A percentile compares a stretch with the other conserved stretches of the same genome.
Conservation (phyloP, 345 rosid genomes). For the Geranium brycei region DNA sequence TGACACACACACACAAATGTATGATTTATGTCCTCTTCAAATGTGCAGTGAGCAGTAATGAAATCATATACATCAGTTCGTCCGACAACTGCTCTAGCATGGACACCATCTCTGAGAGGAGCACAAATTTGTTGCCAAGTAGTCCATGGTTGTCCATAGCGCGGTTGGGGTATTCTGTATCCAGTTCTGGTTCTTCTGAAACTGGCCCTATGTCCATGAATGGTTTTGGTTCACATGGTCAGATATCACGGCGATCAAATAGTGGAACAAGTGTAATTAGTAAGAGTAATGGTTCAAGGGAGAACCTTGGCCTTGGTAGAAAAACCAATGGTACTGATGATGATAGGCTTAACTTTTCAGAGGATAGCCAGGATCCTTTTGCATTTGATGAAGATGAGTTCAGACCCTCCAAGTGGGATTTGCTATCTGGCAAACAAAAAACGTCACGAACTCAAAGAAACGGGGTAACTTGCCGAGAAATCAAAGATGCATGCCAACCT, state of each 20-base stretch:
- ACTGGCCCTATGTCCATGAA: constrained; percentile 14
- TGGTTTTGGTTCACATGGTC: constrained; percentile 38
- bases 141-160: constrained; percentile 27
- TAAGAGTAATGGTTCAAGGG: constrained; percentile 23
- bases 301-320: constrained; percentile 20
- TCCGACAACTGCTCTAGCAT: constrained; percentile 23
- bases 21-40: neutral
- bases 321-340: constrained; percentile 20
- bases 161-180: constrained; percentile 25
- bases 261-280: constrained; percentile 23
- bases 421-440: constrained; percentile 38
- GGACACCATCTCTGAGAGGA: constrained; percentile 26
- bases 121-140: constrained; percentile 31
- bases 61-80: constrained; percentile 32
- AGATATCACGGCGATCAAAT: constrained; percentile 28
- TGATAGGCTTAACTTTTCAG: constrained; percentile 21
- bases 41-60: constrained; percentile 38
- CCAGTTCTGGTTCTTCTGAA: constrained; percentile 24
- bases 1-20: no score
- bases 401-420: constrained; percentile 68
- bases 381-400: constrained; percentile 73
- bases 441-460: constrained; percentile 23
- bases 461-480: constrained; percentile 20
- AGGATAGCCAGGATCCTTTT: constrained; percentile 62
- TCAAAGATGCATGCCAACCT: constrained; percentile 23